A percentile compares a stretch with the other conserved stretches of the same genome.
phyloP scores from a whole-genome alignment of 495 filamentous ascomycete species.

The Aspergillus homomorphus region DNA sequence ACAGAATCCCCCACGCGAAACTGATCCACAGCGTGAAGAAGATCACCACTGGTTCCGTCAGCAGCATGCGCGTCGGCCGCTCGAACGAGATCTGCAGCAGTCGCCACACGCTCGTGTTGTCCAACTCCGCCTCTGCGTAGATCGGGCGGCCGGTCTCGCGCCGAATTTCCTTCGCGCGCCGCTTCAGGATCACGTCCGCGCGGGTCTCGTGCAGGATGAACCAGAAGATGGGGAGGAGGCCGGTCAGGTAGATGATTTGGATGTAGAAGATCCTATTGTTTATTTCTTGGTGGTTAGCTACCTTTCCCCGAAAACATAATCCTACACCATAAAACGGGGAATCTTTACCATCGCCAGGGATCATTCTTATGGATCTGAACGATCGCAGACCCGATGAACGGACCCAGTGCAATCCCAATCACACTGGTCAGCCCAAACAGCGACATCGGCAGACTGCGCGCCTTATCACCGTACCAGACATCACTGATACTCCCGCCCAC shows the following conservation, averaged over 20 bases:
- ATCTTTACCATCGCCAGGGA: slow-evolving; percentile 44
- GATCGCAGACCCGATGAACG: slow-evolving; percentile 43
- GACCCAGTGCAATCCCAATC: slow-evolving; percentile 47
- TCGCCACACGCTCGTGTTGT: slow-evolving; percentile 20
- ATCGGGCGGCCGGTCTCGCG: slow-evolving; percentile 52
- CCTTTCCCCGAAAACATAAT: too few relatives aligned
- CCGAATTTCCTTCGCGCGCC: slow-evolving; percentile 61
- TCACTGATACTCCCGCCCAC: slow-evolving; percentile 47
- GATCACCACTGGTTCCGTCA: slow-evolving; percentile 52
- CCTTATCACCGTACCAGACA: slow-evolving; percentile 39
- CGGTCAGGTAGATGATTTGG: slow-evolving; percentile 50
- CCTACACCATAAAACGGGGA: neutral
- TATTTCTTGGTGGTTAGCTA: slow-evolving; percentile 10
- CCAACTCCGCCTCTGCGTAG: slow-evolving; percentile 36
- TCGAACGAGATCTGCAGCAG: slow-evolving; percentile 36
- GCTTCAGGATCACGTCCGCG: slow-evolving; percentile 51
- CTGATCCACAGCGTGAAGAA: slow-evolving; percentile 52
- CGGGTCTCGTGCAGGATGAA: slow-evolving; percentile 45
- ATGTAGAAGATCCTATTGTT: slow-evolving; percentile 53
- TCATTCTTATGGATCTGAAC: slow-evolving; percentile 32
- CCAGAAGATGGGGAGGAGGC: slow-evolving; percentile 40
- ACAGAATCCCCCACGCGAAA: slow-evolving; percentile 53
- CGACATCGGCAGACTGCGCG: slow-evolving; percentile 43
- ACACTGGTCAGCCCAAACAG: slow-evolving; percentile 44
- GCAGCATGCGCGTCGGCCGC: slow-evolving; percentile 47